Evolutionary conservation across 345 rosid species (phyloP).

Genomic region (Euphorbia pulcherrima): DNA sequence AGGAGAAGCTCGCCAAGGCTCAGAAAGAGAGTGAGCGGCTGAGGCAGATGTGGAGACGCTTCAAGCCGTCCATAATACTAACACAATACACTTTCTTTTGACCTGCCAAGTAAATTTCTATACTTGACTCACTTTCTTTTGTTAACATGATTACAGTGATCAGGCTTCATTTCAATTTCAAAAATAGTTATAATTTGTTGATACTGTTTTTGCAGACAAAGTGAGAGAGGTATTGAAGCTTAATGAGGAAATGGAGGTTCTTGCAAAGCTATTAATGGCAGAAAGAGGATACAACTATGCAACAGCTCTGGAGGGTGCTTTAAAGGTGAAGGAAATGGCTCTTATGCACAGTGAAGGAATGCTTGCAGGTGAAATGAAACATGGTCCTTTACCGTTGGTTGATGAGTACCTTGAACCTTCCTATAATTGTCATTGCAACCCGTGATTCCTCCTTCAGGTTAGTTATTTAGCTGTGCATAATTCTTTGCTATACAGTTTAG

Average conservation of each 20-base stretch:
- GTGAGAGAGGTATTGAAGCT: constrained; percentile 80
- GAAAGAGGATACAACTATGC: constrained; percentile 93
- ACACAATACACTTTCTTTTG: too few relatives aligned
- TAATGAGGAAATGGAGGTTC: constrained; percentile 77
- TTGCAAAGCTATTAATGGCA: constrained; percentile 63
- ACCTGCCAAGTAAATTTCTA: constrained; percentile 68
- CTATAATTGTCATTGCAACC: constrained; percentile 81
- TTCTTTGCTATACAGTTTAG: not conserved
- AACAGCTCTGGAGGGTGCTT: constrained; percentile 86
- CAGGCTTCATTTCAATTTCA: too few relatives aligned
- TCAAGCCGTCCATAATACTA: too few relatives aligned
- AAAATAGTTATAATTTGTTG: not conserved
- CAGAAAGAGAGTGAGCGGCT: too few relatives aligned
- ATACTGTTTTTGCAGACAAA: constrained; percentile 49
- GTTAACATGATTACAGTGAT: not conserved
- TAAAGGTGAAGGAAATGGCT: constrained; percentile 91
- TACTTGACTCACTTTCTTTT: not conserved
- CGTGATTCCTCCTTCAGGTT: constrained; percentile 87
- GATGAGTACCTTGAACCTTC: constrained; percentile 89
- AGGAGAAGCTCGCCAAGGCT: too few relatives aligned
- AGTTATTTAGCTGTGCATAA: constrained; percentile 12
- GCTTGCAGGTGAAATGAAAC: constrained; percentile 99
- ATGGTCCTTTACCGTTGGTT: constrained; percentile 92
- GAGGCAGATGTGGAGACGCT: too few relatives aligned
- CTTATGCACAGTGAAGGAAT: constrained; percentile 98